Percentiles rank a stretch among this genome's conserved stretches.
phyloP scores from a whole-genome alignment of 2,329 filamentous ascomycete genomes.

The Pseudogymnoascus verrucosus region DNA sequence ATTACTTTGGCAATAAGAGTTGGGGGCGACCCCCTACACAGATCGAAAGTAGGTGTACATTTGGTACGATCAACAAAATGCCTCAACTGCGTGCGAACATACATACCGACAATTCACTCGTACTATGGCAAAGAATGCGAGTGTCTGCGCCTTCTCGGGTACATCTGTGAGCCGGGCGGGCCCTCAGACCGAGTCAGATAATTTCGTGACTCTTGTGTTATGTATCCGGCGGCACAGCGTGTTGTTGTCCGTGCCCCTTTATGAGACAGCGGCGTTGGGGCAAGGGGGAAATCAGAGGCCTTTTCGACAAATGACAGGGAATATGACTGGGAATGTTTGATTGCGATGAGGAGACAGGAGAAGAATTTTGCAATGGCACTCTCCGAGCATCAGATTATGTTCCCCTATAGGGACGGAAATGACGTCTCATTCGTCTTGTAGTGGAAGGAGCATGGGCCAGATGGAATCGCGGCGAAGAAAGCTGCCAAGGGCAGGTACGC shows the following conservation, averaged over 20 bases:
- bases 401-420: slow-evolving; percentile 1
- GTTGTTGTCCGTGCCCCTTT: slow-evolving; percentile 8
- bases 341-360: background rate
- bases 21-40: slow-evolving; percentile 4
- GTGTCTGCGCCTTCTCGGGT: slow-evolving; percentile 2
- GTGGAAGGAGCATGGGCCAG: slow-evolving; percentile 2
- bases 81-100: background rate
- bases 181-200: slow-evolving; percentile 5
- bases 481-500: slow-evolving; percentile 7
- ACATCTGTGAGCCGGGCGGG: background rate
- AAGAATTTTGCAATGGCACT: background rate
- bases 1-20: slow-evolving; percentile 6
- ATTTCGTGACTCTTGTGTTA: background rate
- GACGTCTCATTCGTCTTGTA: background rate
- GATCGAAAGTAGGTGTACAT: background rate
- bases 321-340: slow-evolving; percentile 8
- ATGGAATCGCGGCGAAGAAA: background rate
- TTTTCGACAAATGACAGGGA: slow-evolving; percentile 4
- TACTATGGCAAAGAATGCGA: background rate
- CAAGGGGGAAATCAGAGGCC: background rate
- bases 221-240: slow-evolving; percentile 4
- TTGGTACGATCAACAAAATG: background rate
- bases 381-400: background rate
- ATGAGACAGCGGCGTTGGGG: slow-evolving; percentile 1
- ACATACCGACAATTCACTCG: background rate